These are phyloP conservation scores for Apophysomyces ossiformis DNA, from an alignment of 371 early-diverging fungal species.

Conservation along the genomic window DNA sequence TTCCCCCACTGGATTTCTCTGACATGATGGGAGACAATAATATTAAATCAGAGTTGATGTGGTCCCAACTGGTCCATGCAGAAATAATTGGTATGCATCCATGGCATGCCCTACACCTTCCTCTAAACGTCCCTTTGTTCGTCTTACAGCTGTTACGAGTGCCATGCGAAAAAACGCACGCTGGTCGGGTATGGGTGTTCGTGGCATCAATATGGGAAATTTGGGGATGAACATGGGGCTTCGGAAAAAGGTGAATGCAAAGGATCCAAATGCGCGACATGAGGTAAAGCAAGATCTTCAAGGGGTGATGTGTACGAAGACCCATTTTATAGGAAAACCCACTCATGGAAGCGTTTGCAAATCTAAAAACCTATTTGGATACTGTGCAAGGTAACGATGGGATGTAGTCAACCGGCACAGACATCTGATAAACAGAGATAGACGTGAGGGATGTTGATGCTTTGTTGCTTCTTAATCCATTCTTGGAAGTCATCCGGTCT, in stretches of 20 bases:
- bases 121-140: background rate
- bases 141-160: slow-evolving; percentile 62
- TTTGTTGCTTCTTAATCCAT: slow-evolving; percentile 81
- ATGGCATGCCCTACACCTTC: background rate
- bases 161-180: slow-evolving; percentile 89
- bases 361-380: slow-evolving; percentile 67
- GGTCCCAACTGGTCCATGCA: slow-evolving; percentile 79
- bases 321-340: slow-evolving; percentile 60
- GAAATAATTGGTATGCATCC: slow-evolving; percentile 68
- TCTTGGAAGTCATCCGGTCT: slow-evolving; percentile 88
- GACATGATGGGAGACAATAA: slow-evolving; percentile 6
- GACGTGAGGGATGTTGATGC: slow-evolving; percentile 71
- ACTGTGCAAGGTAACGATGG: slow-evolving; percentile 57
- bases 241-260: slow-evolving; percentile 47
- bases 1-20: background rate
- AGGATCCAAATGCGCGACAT: slow-evolving; percentile 44
- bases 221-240: slow-evolving; percentile 73
- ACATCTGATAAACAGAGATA: slow-evolving; percentile 11
- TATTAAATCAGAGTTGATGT: slow-evolving; percentile 63
- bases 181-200: slow-evolving; percentile 76
- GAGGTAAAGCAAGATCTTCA: slow-evolving; percentile 33
- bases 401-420: background rate
- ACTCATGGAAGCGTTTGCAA: slow-evolving; percentile 73
- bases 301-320: background rate
- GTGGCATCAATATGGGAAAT: slow-evolving; percentile 64